Evolutionary conservation across 441 rosid genomes (phyloP), one percentile per base, ranked within the genome.

Genomic region (Aleurites moluccanus): DNA sequence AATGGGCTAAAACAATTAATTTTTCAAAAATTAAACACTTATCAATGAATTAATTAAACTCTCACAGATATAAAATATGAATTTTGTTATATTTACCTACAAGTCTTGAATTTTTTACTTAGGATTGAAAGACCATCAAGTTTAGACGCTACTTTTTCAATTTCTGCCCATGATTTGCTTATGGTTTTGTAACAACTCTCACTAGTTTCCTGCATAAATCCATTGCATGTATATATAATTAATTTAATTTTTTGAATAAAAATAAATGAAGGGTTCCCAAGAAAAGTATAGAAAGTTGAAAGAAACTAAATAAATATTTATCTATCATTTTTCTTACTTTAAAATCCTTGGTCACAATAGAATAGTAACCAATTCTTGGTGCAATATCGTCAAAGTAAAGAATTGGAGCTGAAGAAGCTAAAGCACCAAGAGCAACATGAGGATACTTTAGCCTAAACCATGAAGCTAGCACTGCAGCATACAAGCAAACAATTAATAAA

Each of bases 401-500:
- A 35, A 89, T 78, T 27, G 91, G 90, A 9, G 91, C 93, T 2
- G 93, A 87, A 10, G 91, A 89, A 33, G 93, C 93, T 38, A 89
- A 62, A 61, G 93, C 91, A 69, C 93, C 93, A 0, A 87, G 79
- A 10, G 87, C 91, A 1, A 87, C 79, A 23, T 89, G 93, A 0
- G 93, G 93, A 67, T 89, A 89, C 64, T 89, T 89, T 15, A 89
- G 78, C 72, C 88, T 82, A 75, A 87, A 83, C 91, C 93, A 89
- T 25, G 93, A 75, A 67, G 89, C 88, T 21, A 89, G 80, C 93
- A 87, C 93, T 86, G 21, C 23, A 53, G 9, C 25, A 53, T 53
- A n/a, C 0, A 53, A 53, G 2, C 1, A 53, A 16, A 8, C 21
- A 53, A 53, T 53, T 53, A 53, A 20, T 53, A 53, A 20, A n/a